A percentile compares a stretch with the other conserved stretches of the same genome.
phyloP scores from a whole-genome alignment of 2,329 filamentous ascomycete species.

The Ophiostoma populinum region DNA sequence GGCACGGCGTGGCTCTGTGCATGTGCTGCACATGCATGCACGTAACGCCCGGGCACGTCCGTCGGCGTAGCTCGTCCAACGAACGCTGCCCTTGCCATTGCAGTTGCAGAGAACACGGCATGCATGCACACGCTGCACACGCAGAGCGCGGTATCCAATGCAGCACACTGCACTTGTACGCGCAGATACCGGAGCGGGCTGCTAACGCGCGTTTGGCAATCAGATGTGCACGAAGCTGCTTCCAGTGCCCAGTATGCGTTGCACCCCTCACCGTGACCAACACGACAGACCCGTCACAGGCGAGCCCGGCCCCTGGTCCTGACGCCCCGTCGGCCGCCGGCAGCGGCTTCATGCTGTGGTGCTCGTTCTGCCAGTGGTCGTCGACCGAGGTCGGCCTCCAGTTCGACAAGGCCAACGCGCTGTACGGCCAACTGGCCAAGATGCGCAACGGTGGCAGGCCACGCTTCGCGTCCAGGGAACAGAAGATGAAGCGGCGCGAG shows the following conservation, averaged over 20 bases:
- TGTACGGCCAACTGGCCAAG: constrained; percentile 62
- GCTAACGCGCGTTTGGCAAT: background rate
- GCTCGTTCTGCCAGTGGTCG: constrained; percentile 85
- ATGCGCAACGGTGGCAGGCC: constrained; percentile 44
- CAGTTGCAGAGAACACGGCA: too few relatives aligned
- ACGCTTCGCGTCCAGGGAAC: constrained; percentile 31
- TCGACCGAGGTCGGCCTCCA: constrained; percentile 77
- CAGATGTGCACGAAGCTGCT: constrained; percentile 87
- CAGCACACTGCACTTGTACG: too few relatives aligned
- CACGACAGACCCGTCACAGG: background rate
- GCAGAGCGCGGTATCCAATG: too few relatives aligned
- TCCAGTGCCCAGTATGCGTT: constrained; percentile 81
- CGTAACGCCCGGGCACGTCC: too few relatives aligned
- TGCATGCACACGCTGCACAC: too few relatives aligned
- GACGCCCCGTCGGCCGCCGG: constrained; percentile 29
- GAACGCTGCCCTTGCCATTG: too few relatives aligned
- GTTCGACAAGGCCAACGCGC: constrained; percentile 77
- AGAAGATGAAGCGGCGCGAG: constrained; percentile 34
- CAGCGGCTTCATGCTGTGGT: constrained; percentile 52
- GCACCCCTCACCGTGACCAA: constrained; percentile 61
- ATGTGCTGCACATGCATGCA: too few relatives aligned
- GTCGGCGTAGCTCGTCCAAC: too few relatives aligned
- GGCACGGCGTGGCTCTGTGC: too few relatives aligned
- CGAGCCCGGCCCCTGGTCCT: constrained; percentile 18
- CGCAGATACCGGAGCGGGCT: too few relatives aligned